Evolutionary conservation across 768 basidiomycete species (phyloP), one percentile per base, ranked within the genome.

Genomic region (Lactarius hengduanensis): DNA sequence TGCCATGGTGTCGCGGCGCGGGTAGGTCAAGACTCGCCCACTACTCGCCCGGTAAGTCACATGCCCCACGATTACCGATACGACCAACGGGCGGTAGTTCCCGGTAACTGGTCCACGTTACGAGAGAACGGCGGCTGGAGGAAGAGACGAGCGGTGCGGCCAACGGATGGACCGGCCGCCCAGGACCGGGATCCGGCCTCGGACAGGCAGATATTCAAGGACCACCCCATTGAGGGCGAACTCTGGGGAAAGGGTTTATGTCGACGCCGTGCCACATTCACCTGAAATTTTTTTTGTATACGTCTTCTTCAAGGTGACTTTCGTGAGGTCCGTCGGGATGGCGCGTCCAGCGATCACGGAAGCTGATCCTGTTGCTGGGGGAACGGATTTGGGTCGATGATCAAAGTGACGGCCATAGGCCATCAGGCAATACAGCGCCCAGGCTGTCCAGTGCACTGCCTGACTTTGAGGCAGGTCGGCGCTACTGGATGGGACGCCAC

Each of bases 401-500:
- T 70, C 58, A 76, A 67, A 32, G 32, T 7, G 32, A 32, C 1
- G 32, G 32, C 32, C 32, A 32, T 32, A 32, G 30, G 28, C 28
- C 32, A 32, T 32, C 32, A 32, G 6, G 32, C 32, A 32, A 32
- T 32, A 32, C 32, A 32, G 34, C 2, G 76, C 73, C 30, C 69
- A 68, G 59, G 76, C 66, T 0, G 75, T 77, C 66, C 74, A 74
- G 66, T 69, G 70, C 40, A 73, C 76, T 28, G 70, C 71, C 56
- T 67, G 64, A 22, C 75, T 70, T 50, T 76, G 73, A 54, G 72
- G 58, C 34, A 59, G 66, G 47, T 74, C n/a, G 75, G 75, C 5
- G 75, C 75, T 11, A 76, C 62, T 28, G 74, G 59, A 40, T 76
- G 75, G 74, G 58, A 40, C 76, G 75, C 76, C 50, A 53, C 22